Evolutionary conservation across 2,329 filamentous ascomycete species (phyloP).

Genomic region (Mycosphaerella arachidis): DNA sequence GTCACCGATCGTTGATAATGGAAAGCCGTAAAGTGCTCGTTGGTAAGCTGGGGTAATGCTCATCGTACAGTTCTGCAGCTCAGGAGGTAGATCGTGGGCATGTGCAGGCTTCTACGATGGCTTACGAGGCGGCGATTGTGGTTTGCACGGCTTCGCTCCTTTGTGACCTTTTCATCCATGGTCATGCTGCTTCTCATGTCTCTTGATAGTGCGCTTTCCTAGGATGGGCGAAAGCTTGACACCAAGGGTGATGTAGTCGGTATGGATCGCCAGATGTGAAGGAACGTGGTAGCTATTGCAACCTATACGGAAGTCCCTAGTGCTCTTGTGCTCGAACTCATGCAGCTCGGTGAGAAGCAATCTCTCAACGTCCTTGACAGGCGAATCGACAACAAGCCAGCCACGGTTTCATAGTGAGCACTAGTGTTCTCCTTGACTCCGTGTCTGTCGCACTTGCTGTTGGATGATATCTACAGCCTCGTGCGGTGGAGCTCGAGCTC

Average conservation of each 20-base stretch:
- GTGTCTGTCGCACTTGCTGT: background rate
- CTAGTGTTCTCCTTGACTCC: constrained; percentile 43
- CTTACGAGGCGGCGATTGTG: background rate
- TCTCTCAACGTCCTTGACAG: constrained; percentile 35
- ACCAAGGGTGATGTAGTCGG: constrained; percentile 55
- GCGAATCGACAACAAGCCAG: constrained; percentile 40
- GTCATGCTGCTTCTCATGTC: too few relatives aligned
- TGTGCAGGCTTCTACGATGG: background rate
- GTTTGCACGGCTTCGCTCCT: background rate
- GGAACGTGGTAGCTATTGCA: constrained; percentile 39
- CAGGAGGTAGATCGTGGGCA: constrained; percentile 8
- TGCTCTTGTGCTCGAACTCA: constrained; percentile 18
- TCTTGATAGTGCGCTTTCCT: constrained; percentile 13
- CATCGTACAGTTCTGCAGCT: constrained; percentile 17
- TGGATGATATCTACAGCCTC: background rate
- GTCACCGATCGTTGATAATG: constrained; percentile 15
- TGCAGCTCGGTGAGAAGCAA: constrained; percentile 39
- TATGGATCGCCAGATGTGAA: constrained; percentile 42
- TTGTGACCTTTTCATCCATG: background rate
- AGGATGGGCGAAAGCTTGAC: constrained; percentile 41
- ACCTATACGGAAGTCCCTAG: constrained; percentile 32
- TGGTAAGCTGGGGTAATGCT: constrained; percentile 42
- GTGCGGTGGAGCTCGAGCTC: background rate
- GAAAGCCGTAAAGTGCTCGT: constrained; percentile 41
- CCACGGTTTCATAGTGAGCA: constrained; percentile 45